These are phyloP conservation scores for Peronospora belbahrii DNA, from an alignment of 352 stramenopile species.

Conservation along the genomic window DNA sequence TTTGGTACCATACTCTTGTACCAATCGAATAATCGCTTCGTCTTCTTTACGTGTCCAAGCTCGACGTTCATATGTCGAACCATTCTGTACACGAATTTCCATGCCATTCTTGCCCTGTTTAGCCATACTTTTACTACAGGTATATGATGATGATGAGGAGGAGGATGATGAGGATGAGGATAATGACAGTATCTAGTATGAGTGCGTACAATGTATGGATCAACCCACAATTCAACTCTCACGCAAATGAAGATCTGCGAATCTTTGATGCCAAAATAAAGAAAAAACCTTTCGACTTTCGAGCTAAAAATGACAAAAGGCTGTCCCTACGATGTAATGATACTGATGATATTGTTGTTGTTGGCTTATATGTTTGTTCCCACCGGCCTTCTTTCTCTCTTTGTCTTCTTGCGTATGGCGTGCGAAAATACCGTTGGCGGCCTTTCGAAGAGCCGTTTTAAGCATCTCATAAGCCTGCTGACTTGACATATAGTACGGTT, in stretches of 20 bases:
- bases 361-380: conserved; percentile 8
- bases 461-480: not conserved
- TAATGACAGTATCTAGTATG: too few relatives aligned
- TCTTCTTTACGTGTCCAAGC: conserved; percentile 84
- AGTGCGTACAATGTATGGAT: too few relatives aligned
- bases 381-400: conserved; percentile 5
- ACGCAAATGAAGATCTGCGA: conserved; percentile 21
- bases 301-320: not conserved
- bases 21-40: conserved; percentile 75
- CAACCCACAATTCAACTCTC: too few relatives aligned
- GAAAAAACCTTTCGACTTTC: conserved; percentile 10
- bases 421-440: conserved; percentile 23
- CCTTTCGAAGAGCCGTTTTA: conserved; percentile 19
- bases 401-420: not conserved
- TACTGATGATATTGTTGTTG: too few relatives aligned
- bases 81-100: conserved; percentile 21
- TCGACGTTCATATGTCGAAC: conserved; percentile 73
- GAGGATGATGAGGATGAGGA: too few relatives aligned
- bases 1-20: conserved; percentile 84
- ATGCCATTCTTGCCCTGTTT: conserved; percentile 49
- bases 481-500: not conserved
- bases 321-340: conserved; percentile 1
- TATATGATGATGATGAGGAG: too few relatives aligned
- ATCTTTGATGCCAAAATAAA: too few relatives aligned
- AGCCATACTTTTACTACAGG: too few relatives aligned